Base-by-base conservation (phyloP, 148 eudicot species). In the Amaranthus cruentus region DNA sequence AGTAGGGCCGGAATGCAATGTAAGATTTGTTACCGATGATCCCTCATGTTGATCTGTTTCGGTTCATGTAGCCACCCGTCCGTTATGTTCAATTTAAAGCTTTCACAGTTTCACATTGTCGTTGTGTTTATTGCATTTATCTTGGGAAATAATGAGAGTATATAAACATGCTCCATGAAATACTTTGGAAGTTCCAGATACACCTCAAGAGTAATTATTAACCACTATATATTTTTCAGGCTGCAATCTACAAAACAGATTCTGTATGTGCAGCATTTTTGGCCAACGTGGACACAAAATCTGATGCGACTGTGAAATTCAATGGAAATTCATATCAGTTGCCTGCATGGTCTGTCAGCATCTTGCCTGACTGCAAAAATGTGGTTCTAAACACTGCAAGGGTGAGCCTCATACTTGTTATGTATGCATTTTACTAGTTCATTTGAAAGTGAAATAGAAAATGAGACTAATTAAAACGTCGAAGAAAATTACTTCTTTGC, bases 311-410 rank as follows among this genome's bases (percentile, higher is more conserved):
- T 14, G 91, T 91, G 61, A 86, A 68, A 6, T 95, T 86, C 70
- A 88, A 87, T 66, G 97, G 99, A 55, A 90, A 88, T 52, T 87
- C 92, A 42, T 95, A 95, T 68, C 77, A 74, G 63, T 71, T 95
- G 78, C 99, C 99, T 68, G 89, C 96, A 55, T 95, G 99, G 99
- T 95, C 99, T 62, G 99, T 95, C 72, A 95, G 96, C 94, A 91
- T 95, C 82, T 88, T 95, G 79, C 99, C 97, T 57, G 99, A 95
- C 87, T 95, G 99, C 89, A 91, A 91, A 84, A 90, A 80, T 78
- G 99, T 91, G 21, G 97, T 75, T 59, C 84, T 90, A 48, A 91
- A 95, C 72, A 87, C 97, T 73, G 99, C 99, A 76, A 88, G 90
- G 97, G 99, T 95, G 77, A 46, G 87, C 61, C 58, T 78, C 28